Conservation (phyloP, 163 green algal genomes). For the Scenedesmus sp. region DNA sequence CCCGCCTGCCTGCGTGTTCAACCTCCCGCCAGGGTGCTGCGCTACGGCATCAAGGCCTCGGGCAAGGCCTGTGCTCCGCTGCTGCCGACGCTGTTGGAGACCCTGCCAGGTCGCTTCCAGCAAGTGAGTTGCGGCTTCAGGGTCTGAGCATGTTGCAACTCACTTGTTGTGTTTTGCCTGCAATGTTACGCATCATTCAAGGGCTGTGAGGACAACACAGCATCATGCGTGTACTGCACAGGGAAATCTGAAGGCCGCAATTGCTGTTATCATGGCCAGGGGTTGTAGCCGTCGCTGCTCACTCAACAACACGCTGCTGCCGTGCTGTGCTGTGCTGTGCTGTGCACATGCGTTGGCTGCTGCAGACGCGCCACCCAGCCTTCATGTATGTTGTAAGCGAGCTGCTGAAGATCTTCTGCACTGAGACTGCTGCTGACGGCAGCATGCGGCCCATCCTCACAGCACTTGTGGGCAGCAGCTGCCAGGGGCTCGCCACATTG, state of each 20-base stretch:
- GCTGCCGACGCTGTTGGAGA: slow-evolving; percentile 73
- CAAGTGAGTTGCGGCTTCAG: slow-evolving; percentile 56
- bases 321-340: no score
- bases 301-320: no score
- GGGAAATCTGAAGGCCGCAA: no score
- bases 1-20: not conserved
- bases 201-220: no score
- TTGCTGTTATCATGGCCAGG: no score
- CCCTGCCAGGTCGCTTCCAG: slow-evolving; percentile 71
- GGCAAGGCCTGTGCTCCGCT: slow-evolving; percentile 63
- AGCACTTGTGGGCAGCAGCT: slow-evolving; percentile 68
- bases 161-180: no score
- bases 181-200: no score
- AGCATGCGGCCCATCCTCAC: slow-evolving; percentile 72
- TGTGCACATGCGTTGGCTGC: not conserved
- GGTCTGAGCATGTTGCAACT: not conserved
- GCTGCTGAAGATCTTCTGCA: slow-evolving; percentile 91
- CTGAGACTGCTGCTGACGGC: slow-evolving; percentile 62
- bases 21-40: slow-evolving; percentile 49
- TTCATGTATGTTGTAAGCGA: slow-evolving; percentile 93
- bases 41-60: slow-evolving; percentile 77
- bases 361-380: slow-evolving; percentile 75
- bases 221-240: no score
- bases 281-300: no score
- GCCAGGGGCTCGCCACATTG: slow-evolving; percentile 57